A percentile compares a stretch with the other conserved stretches of the same genome.
Evolutionary conservation across 179 eudicot genomes (phyloP).

Genomic region (Vitellaria paradoxa): DNA sequence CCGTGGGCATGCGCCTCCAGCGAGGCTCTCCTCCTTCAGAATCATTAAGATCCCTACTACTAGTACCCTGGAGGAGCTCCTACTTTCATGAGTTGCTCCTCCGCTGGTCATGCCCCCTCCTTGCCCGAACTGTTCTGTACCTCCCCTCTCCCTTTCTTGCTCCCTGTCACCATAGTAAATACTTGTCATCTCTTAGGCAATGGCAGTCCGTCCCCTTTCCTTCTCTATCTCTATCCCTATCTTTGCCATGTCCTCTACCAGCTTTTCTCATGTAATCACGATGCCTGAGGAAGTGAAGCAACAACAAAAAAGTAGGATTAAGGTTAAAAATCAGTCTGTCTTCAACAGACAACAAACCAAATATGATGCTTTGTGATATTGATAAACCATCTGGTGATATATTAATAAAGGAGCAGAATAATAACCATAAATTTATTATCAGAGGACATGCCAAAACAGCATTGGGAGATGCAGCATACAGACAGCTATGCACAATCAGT

Average conservation of each 20-base stretch:
- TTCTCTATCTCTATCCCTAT: slow-evolving; percentile 36
- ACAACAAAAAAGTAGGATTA: background rate
- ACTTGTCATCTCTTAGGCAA: slow-evolving; percentile 62
- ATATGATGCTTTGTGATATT: background rate
- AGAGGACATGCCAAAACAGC: background rate
- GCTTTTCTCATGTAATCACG: slow-evolving; percentile 42
- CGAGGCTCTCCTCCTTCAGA: slow-evolving; percentile 58
- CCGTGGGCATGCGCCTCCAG: slow-evolving; percentile 42
- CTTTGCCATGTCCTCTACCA: slow-evolving; percentile 38
- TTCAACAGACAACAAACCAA: background rate
- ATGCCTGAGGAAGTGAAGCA: slow-evolving; percentile 37
- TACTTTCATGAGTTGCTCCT: slow-evolving; percentile 74
- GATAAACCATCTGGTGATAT: background rate
- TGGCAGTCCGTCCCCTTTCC: slow-evolving; percentile 47
- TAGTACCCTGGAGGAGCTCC: slow-evolving; percentile 16
- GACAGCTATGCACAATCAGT: background rate
- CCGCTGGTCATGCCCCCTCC: slow-evolving; percentile 64
- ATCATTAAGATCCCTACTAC: slow-evolving; percentile 64
- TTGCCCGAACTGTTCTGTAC: slow-evolving; percentile 62
- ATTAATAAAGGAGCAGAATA: background rate
- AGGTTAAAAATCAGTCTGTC: background rate
- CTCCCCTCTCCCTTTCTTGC: slow-evolving; percentile 57
- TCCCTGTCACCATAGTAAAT: slow-evolving; percentile 64
- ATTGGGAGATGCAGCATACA: background rate
- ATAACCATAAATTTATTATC: background rate